Evolutionary conservation across 1,139 yeast genomes (phyloP).

Genomic region (Lodderomyces jiufengensis): DNA sequence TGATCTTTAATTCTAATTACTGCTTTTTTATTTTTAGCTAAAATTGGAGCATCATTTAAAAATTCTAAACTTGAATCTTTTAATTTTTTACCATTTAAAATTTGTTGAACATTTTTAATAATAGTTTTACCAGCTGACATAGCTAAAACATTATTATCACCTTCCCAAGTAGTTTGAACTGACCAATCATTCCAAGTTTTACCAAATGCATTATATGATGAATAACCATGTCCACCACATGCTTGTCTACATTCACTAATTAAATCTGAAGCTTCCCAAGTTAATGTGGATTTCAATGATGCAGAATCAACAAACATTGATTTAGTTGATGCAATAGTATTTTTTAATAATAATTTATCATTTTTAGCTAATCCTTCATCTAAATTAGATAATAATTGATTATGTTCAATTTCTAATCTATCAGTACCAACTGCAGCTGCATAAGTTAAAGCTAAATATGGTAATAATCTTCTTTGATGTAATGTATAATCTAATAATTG

Average conservation of each 20-base stretch:
- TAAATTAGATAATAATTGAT: constrained; percentile 49
- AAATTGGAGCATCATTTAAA: constrained; percentile 15
- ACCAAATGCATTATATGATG: constrained; percentile 85
- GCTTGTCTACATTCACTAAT: constrained; percentile 91
- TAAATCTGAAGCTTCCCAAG: constrained; percentile 78
- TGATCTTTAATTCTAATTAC: constrained; percentile 14
- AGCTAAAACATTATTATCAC: constrained; percentile 85
- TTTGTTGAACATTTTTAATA: constrained; percentile 48
- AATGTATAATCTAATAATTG: constrained; percentile 79
- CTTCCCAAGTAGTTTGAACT: constrained; percentile 97
- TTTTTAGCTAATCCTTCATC: constrained; percentile 50
- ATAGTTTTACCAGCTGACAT: constrained; percentile 80
- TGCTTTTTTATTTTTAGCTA: constrained; percentile 14
- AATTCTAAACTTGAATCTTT: constrained; percentile 15
- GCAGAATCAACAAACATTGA: constrained; percentile 83
- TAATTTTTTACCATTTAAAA: constrained; percentile 13
- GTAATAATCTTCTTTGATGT: constrained; percentile 83
- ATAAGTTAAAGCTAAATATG: constrained; percentile 76
- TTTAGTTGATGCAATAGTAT: constrained; percentile 63
- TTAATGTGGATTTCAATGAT: constrained; percentile 81
- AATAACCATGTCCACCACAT: constrained; percentile 97
- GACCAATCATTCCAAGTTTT: constrained; percentile 90
- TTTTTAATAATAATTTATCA: constrained; percentile 37
- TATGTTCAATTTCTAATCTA: constrained; percentile 55
- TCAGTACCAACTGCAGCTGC: constrained; percentile 73